A percentile compares a stretch with the other conserved stretches of the same genome.
phyloP scores from a whole-genome alignment of 164 flowering plant species.

The Berberis thunbergii region DNA sequence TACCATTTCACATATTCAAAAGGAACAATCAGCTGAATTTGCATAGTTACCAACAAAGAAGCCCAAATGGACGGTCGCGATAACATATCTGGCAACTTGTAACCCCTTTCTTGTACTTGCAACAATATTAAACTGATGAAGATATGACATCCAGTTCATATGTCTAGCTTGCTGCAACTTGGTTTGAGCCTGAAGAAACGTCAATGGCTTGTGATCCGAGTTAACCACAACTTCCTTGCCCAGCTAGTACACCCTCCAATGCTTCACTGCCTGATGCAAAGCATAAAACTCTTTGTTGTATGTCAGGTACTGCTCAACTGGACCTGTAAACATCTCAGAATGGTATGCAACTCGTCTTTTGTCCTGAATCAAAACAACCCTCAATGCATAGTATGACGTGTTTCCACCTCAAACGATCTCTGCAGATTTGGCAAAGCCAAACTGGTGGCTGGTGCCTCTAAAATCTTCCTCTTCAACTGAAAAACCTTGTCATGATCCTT shows the following conservation, averaged over 20 bases:
- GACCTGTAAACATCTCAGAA: not conserved
- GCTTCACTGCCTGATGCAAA: not conserved
- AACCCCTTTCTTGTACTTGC: not conserved
- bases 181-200: not conserved
- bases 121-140: not conserved
- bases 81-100: not conserved
- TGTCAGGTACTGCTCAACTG: not conserved
- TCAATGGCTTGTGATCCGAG: not conserved
- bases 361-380: not conserved
- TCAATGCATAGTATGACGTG: slow-evolving; percentile 2
- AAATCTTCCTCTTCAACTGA: slow-evolving; percentile 2
- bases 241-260: not conserved
- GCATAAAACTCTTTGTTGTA: slow-evolving; percentile 1
- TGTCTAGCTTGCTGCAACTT: slow-evolving; percentile 1
- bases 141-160: slow-evolving; percentile 6
- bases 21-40: too few species aligned
- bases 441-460: not conserved
- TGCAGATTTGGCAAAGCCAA: not conserved
- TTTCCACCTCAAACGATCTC: slow-evolving; percentile 1
- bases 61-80: not conserved
- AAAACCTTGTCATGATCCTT: not conserved
- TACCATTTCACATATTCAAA: too few species aligned
- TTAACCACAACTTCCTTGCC: not conserved
- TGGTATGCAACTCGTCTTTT: not conserved
- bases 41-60: too few species aligned